phyloP scores from a whole-genome alignment of 2,329 filamentous ascomycete genomes.

The Piedraia hortae region DNA sequence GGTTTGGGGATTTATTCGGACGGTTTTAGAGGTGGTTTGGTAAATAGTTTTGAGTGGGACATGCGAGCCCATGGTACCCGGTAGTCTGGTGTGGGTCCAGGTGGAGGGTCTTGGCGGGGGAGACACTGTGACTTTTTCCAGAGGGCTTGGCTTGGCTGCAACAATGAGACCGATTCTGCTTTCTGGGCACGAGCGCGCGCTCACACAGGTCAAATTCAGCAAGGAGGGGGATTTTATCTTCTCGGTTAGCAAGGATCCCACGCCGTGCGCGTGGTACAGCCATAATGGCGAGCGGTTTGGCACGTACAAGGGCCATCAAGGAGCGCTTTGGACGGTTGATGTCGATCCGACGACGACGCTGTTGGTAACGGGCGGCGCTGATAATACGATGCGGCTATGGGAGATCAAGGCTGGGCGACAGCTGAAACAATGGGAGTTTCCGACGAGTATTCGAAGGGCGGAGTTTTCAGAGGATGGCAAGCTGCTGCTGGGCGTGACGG shows the following conservation, averaged over 20 bases:
- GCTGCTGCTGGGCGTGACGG: constrained; percentile 74
- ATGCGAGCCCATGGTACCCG: no score
- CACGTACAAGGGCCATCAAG: constrained; percentile 88
- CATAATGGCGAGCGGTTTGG: constrained; percentile 95
- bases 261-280: constrained; percentile 88
- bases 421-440: constrained; percentile 94
- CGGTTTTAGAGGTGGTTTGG: no score
- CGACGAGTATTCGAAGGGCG: constrained; percentile 87
- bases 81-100: no score
- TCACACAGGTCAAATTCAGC: constrained; percentile 32
- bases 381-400: constrained; percentile 96
- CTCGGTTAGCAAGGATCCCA: constrained; percentile 84
- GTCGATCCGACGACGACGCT: constrained; percentile 77
- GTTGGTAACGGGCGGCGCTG: constrained; percentile 81
- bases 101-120: no score
- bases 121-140: no score
- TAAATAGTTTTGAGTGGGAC: no score
- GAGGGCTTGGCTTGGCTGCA: no score
- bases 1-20: no score
- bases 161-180: constrained; percentile 89
- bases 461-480: constrained; percentile 90
- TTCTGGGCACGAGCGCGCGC: constrained; percentile 43
- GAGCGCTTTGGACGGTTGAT: constrained; percentile 96
- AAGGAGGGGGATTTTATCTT: constrained; percentile 91
- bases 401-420: constrained; percentile 78